These are phyloP conservation scores for Colletotrichum karsti DNA, from an alignment of 2,329 filamentous ascomycete genomes.

Conservation along the genomic window DNA sequence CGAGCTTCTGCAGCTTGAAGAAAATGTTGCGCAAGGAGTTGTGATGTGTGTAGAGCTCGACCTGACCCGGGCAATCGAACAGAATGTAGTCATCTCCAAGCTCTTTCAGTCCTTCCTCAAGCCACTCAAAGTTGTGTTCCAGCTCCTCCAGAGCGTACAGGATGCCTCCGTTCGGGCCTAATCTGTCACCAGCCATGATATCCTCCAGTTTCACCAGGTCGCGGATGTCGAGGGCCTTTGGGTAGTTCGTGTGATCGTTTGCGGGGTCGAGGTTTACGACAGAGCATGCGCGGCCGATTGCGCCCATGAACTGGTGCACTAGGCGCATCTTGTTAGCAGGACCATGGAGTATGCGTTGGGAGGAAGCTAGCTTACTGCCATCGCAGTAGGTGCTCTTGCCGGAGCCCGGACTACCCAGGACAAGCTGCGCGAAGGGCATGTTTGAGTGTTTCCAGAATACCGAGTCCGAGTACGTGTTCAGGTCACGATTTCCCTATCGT, in stretches of 20 bases:
- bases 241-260: constrained; percentile 91
- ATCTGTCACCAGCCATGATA: constrained; percentile 89
- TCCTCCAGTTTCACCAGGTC: constrained; percentile 90
- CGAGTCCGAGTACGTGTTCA: background rate
- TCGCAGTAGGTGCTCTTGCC: constrained; percentile 99
- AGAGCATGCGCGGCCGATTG: constrained; percentile 93
- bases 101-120: constrained; percentile 81
- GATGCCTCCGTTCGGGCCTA: constrained; percentile 93
- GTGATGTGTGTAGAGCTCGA: constrained; percentile 97
- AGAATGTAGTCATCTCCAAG: constrained; percentile 91
- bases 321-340: constrained; percentile 7
- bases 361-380: constrained; percentile 70
- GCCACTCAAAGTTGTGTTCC: constrained; percentile 93
- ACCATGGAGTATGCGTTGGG: constrained; percentile 2
- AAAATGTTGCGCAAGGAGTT: constrained; percentile 92
- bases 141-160: constrained; percentile 95
- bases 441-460: too few relatives aligned
- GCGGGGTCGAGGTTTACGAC: constrained; percentile 97
- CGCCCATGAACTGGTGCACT: constrained; percentile 97
- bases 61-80: constrained; percentile 96
- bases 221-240: constrained; percentile 89
- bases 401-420: constrained; percentile 92
- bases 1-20: constrained; percentile 86
- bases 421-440: constrained; percentile 78
- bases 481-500: background rate